Evolutionary conservation across 345 rosid species (phyloP).

Genomic region (Hibiscus mutabilis): DNA sequence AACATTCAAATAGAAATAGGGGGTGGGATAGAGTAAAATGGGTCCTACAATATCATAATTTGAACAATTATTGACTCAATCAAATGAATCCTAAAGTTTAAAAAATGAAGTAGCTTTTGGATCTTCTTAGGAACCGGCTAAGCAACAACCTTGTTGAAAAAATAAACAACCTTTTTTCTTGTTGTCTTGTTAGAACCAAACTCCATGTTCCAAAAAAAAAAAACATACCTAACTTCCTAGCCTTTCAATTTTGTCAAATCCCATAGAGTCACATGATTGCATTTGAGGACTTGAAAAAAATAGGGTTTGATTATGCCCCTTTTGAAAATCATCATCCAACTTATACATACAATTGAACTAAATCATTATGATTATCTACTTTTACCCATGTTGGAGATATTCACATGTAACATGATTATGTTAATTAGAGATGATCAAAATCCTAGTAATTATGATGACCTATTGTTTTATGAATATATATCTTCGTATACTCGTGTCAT

Average conservation of each 20-base stretch:
- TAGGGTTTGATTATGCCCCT: neutral
- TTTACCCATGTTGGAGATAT: neutral
- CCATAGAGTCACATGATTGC: neutral
- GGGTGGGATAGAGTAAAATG: neutral
- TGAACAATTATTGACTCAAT: neutral
- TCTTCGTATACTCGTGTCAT: too few species aligned
- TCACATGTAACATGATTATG: neutral
- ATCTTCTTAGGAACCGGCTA: neutral
- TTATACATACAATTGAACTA: neutral
- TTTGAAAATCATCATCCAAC: neutral
- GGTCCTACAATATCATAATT: conserved; percentile 11
- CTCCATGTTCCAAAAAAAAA: neutral
- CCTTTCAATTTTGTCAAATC: neutral
- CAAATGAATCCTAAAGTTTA: neutral
- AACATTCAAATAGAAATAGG: neutral
- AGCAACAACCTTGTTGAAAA: conserved; percentile 9
- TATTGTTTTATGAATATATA: too few species aligned
- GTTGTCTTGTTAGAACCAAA: neutral
- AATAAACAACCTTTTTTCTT: neutral
- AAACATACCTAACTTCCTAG: neutral
- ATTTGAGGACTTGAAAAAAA: neutral
- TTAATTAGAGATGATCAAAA: neutral
- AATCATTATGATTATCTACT: neutral
- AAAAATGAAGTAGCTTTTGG: neutral
- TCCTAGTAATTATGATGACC: neutral